These are phyloP conservation scores for Fusarium sp. DNA, from an alignment of 2,329 filamentous ascomycete genomes.

Conservation along the genomic window DNA sequence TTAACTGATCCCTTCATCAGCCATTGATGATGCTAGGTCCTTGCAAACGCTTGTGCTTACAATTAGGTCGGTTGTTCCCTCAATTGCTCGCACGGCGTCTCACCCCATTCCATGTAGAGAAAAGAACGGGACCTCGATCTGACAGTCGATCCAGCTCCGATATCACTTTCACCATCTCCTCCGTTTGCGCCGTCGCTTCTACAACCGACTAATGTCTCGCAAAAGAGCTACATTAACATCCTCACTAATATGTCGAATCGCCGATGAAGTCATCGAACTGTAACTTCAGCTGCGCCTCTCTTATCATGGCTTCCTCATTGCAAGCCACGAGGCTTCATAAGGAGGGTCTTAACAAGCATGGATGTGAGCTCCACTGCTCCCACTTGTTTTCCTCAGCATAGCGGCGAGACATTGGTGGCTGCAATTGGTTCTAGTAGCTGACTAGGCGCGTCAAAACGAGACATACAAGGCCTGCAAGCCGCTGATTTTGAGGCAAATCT, in stretches of 20 bases:
- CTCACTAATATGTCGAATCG: slow-evolving; percentile 1
- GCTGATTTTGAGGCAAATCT: slow-evolving; percentile 3
- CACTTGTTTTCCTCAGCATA: slow-evolving; percentile 31
- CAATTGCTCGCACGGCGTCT: slow-evolving; percentile 27
- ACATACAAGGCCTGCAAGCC: slow-evolving; percentile 34
- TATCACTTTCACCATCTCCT: background rate
- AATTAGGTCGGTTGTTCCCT: slow-evolving; percentile 6
- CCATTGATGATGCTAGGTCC: slow-evolving; percentile 25
- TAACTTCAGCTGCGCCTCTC: slow-evolving; percentile 8
- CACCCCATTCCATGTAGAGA: slow-evolving; percentile 20
- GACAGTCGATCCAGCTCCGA: background rate
- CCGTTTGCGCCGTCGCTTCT: background rate
- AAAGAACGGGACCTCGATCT: slow-evolving; percentile 19
- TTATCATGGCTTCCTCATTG: slow-evolving; percentile 25
- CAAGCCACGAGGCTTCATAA: slow-evolving; percentile 18
- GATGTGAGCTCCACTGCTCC: slow-evolving; percentile 16
- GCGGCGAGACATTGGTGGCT: slow-evolving; percentile 27
- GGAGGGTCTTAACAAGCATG: slow-evolving; percentile 8
- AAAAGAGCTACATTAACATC: slow-evolving; percentile 12
- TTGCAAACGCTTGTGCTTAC: slow-evolving; percentile 24
- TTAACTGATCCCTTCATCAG: slow-evolving; percentile 28
- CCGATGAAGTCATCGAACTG: slow-evolving; percentile 12
- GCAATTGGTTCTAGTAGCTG: slow-evolving; percentile 31
- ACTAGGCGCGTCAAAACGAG: slow-evolving; percentile 36
- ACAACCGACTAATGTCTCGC: background rate